Evolutionary conservation across 2,329 filamentous ascomycete genomes (phyloP).

Genomic region (Stenocarpella maydis): DNA sequence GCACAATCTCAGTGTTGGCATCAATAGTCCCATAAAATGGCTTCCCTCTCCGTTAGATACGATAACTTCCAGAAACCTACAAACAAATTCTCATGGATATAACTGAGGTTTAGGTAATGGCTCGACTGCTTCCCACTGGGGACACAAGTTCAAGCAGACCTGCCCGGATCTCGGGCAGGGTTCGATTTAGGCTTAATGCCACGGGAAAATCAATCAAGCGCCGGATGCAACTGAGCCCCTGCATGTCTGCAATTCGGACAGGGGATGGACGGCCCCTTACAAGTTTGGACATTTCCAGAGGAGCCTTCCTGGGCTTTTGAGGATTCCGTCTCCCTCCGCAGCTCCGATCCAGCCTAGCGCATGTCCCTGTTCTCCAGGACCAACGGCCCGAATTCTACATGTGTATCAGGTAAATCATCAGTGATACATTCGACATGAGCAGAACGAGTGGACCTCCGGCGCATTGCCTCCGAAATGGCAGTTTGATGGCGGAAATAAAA

Average conservation of each 20-base stretch:
- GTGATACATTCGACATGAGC: background rate
- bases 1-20: too few species aligned
- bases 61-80: too few species aligned
- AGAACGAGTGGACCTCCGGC: background rate
- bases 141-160: background rate
- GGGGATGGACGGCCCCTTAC: background rate
- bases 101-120: background rate
- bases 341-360: constrained; percentile 7
- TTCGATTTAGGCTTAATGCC: constrained; percentile 13
- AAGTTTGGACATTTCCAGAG: background rate
- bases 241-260: background rate
- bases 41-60: too few species aligned
- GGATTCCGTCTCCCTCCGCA: constrained; percentile 10
- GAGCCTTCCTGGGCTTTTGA: background rate
- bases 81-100: background rate
- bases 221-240: background rate
- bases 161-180: background rate
- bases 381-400: constrained; percentile 18
- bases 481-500: background rate
- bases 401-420: constrained; percentile 15
- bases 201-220: background rate
- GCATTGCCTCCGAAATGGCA: background rate
- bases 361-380: background rate
- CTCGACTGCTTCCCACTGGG: too few species aligned
- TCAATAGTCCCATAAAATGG: too few species aligned